These are phyloP conservation scores for Falciphora oryzae DNA, from an alignment of 2,329 filamentous ascomycete species.

Conservation along the genomic window DNA sequence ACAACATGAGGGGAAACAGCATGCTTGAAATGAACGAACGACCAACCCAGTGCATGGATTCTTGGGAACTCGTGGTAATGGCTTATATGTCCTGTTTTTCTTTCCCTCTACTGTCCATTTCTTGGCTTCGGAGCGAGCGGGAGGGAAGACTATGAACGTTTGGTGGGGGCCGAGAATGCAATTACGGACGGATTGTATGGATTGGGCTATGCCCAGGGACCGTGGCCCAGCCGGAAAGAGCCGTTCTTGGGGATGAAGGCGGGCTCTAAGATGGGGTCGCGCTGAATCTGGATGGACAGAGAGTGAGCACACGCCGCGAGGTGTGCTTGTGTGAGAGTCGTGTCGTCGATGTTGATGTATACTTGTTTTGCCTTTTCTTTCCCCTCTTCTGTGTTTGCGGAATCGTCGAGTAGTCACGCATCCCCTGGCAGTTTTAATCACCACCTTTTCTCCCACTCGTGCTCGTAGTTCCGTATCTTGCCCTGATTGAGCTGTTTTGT, in stretches of 20 bases:
- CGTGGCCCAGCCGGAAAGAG: not conserved
- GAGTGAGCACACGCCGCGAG: not conserved
- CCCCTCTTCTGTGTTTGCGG: not conserved
- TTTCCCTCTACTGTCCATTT: conserved; percentile 16
- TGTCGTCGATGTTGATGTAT: not conserved
- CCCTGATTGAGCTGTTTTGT: not conserved
- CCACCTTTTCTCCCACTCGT: conserved; percentile 12
- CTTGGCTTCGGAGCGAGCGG: conserved; percentile 10
- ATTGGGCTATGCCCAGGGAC: not conserved
- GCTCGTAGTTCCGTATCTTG: conserved; percentile 4
- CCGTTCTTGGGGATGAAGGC: not conserved
- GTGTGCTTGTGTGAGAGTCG: not conserved
- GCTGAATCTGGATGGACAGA: not conserved
- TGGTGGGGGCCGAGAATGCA: not conserved
- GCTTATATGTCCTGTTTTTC: conserved; percentile 16
- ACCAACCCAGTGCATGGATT: not conserved
- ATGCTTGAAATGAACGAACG: conserved; percentile 7
- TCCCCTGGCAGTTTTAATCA: not conserved
- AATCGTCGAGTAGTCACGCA: not conserved
- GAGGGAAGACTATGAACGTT: not conserved
- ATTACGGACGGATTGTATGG: not conserved
- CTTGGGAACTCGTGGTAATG: conserved; percentile 1
- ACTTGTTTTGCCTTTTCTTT: conserved; percentile 11
- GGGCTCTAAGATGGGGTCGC: not conserved
- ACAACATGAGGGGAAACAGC: conserved; percentile 6